Percentiles rank a stretch among this genome's conserved stretches.
Conservation (phyloP, 129 eudicot species). For the Flaveria bidentis region DNA sequence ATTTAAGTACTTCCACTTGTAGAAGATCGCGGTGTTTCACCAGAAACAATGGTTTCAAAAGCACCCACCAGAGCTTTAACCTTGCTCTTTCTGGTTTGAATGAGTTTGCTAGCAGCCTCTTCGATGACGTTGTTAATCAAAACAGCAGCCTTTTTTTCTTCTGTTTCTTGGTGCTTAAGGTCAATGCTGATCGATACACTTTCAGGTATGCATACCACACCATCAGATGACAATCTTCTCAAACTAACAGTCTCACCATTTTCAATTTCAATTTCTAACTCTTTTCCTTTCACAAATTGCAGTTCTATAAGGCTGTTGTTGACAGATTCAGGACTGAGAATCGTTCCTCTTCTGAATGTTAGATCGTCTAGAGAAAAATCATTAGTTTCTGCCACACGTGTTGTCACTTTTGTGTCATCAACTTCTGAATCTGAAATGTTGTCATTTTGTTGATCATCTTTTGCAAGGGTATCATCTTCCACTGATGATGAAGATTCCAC, state of each 20-base stretch:
- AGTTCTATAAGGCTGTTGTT: constrained; percentile 38
- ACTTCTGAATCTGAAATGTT: constrained; percentile 19
- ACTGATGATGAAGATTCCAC: not conserved
- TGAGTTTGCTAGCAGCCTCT: constrained; percentile 72
- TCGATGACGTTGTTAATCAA: constrained; percentile 59
- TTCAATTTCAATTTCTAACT: constrained; percentile 30
- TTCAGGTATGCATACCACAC: constrained; percentile 11
- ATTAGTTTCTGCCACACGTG: constrained; percentile 22
- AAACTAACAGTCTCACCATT: constrained; percentile 25
- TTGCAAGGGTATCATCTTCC: not conserved
- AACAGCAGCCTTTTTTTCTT: constrained; percentile 37
- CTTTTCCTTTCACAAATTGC: constrained; percentile 39
- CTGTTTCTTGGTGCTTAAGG: constrained; percentile 55
- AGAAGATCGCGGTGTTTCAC: constrained; percentile 9
- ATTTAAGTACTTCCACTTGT: constrained; percentile 15
- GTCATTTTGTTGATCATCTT: not conserved
- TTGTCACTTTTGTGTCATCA: not conserved
- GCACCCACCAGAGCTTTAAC: constrained; percentile 88
- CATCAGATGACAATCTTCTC: constrained; percentile 39
- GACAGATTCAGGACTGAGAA: constrained; percentile 34
- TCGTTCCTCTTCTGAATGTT: constrained; percentile 46
- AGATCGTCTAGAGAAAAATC: constrained; percentile 32
- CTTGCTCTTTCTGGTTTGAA: constrained; percentile 57
- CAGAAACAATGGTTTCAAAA: constrained; percentile 52
- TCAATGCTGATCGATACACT: constrained; percentile 27